Evolutionary conservation across 2,329 filamentous ascomycete genomes (phyloP).

Genomic region (Ascochyta viciae-villosae): DNA sequence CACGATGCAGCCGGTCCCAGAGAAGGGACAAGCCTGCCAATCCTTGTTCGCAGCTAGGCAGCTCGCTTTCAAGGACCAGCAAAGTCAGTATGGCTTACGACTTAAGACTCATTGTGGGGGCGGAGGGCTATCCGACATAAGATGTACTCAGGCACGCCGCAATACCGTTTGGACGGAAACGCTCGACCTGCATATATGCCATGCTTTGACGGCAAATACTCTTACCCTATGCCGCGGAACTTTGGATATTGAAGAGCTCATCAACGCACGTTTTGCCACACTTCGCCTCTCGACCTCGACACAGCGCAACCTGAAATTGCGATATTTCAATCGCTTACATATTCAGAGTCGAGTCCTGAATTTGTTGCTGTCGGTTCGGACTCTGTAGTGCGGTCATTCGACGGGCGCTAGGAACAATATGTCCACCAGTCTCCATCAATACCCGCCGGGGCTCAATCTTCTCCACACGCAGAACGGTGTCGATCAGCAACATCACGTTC

Average conservation of each 20-base stretch:
- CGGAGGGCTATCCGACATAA: conserved; percentile 44
- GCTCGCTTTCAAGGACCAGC: conserved; percentile 42
- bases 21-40: conserved; percentile 40
- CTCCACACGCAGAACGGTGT: conserved; percentile 63
- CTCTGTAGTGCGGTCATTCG: conserved; percentile 39
- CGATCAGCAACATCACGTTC: conserved; percentile 60
- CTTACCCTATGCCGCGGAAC: conserved; percentile 34
- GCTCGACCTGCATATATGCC: conserved; percentile 41
- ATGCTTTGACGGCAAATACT: conserved; percentile 38
- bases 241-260: conserved; percentile 23
- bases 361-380: conserved; percentile 28
- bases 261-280: conserved; percentile 21
- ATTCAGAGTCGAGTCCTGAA: conserved; percentile 16
- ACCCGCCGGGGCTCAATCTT: conserved; percentile 47
- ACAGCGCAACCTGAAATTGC: background rate
- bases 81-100: conserved; percentile 43
- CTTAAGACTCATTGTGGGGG: conserved; percentile 39
- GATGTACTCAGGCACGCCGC: conserved; percentile 47
- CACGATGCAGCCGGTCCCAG: conserved; percentile 45
- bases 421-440: conserved; percentile 50
- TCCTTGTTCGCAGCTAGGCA: conserved; percentile 44
- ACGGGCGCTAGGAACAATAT: conserved; percentile 47
- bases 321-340: conserved; percentile 10
- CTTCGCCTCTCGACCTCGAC: conserved; percentile 6
- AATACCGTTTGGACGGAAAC: conserved; percentile 36